Base-by-base conservation (phyloP, 2,329 filamentous ascomycete species). In the Aureobasidium uvarum region DNA sequence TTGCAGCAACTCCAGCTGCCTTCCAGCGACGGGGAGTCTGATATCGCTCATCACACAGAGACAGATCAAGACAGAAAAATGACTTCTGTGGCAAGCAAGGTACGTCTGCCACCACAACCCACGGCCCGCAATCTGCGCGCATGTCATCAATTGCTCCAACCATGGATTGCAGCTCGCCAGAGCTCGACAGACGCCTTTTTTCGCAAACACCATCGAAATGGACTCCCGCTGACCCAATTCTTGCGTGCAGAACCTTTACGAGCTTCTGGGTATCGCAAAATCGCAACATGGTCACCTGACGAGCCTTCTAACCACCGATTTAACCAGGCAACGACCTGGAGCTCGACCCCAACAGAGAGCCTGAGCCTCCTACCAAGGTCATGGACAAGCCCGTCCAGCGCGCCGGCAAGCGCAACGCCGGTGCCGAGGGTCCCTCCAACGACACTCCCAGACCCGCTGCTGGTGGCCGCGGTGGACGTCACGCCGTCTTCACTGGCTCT, bases 381-480 rank as follows among this genome's bases (percentile, higher is more conserved):
- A 86, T 95, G 77, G 92, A 96, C 80, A 96, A 95, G 87, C 86
- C 87, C 71, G 80, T 84, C 72, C 83, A 86, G 75, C 89, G 92
- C 79, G 85, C 85, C 77, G 86, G 85, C 78, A 97, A 97, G 89
- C 91, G 92, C 83, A 93, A 94, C 82, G 89, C 85, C 77, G 88
- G 90, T 77, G 86, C 87, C 77, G 87, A 92, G 77, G 85, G 86
- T 75, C 87, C 90, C 66, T 71, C 72, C 66, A 76, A 76, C 68
- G 72, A 75, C 66, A 69, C 78, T 76, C 71, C 73, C 75, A 71
- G 64, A 52, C 70, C 72, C 58, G 71, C 73, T 50, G 74, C 76
- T 70, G 75, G 77, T 70, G 80, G 80, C 70, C 81, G 82, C 69
- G 81, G 81, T 71, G 80, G 78, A 70, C 77, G 79, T 72, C 81